Evolutionary conservation across 192 early-diverging fungal genomes (phyloP), one percentile per base, ranked within the genome.

Genomic region (Rhizophagus prolifer): DNA sequence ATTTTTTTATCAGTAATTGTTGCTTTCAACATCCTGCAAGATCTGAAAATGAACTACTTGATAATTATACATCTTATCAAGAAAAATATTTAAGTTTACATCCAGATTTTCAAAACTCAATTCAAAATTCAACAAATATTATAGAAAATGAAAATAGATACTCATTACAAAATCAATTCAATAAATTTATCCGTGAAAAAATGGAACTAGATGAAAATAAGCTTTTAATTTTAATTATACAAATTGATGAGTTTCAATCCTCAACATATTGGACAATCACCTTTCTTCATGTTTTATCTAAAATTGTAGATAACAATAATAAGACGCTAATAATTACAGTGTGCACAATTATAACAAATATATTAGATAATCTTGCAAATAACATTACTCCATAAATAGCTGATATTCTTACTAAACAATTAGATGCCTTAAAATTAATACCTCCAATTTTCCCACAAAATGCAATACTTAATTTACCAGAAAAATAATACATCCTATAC

Each of bases 21-120:
- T 50, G 4, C 47, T 50, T 16, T 2, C 47, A 50, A 50, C 9
- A 1, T 1, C 47, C 19, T 50, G 47, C 16, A 50, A n/a, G 47
- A 50, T 50, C 47, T 19, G 47, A 50, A 65, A 26, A 9, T 26
- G 63, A 65, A 26, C 16, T 64, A 64, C 62, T 64, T 64, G 62
- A 8, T 64, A 31, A 16, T 14, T 31, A 25, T 31, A 25, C 62
- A 28, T 30, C 62, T 14, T 64, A 64, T 31, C 23, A 8, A 25
- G 25, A 25, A 30, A 25, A 28, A 30, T 64, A 30, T 7, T 31
- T 64, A 9, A 30, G 3, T 64, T 31, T 25, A 3, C 23, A 64
- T 31, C 23, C 62, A 64, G 4, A 50, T 19, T 50, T 50, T 19
- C 47, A 50, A 13, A 50, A 50, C 19, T 3, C 16, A 19, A 19